Evolutionary conservation across 2,329 filamentous ascomycete genomes (phyloP).

Genomic region (Seiridium cupressi): DNA sequence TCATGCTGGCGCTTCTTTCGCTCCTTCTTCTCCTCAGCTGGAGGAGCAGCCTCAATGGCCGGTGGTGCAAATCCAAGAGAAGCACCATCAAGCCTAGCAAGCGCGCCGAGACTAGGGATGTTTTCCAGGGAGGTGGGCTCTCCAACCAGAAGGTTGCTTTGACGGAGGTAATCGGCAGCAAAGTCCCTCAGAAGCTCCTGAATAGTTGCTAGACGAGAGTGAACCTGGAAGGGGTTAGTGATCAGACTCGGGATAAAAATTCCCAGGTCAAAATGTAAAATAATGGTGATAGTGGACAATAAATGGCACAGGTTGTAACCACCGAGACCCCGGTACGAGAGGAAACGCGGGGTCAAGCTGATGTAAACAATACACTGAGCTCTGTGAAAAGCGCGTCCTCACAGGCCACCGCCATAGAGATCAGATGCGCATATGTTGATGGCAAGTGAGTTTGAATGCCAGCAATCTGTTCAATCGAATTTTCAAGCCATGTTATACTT

Average conservation of each 20-base stretch:
- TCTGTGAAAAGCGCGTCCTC: too few species aligned
- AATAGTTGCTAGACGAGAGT: constrained; percentile 75
- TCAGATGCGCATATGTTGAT: too few species aligned
- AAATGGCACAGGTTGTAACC: neutral
- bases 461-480: too few species aligned
- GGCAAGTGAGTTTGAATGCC: too few species aligned
- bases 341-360: too few species aligned
- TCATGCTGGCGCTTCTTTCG: constrained; percentile 85
- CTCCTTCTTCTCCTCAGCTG: constrained; percentile 75
- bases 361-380: too few species aligned
- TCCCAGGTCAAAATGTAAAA: neutral
- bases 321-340: too few species aligned
- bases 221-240: constrained; percentile 58
- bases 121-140: constrained; percentile 53
- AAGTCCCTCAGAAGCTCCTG: constrained; percentile 77
- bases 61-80: constrained; percentile 30
- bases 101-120: constrained; percentile 31
- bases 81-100: constrained; percentile 51
- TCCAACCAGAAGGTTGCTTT: constrained; percentile 80
- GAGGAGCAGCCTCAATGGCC: constrained; percentile 30
- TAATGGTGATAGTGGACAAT: neutral
- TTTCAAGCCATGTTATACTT: too few species aligned
- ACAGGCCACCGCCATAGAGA: too few species aligned
- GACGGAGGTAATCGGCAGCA: constrained; percentile 80
- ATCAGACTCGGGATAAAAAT: neutral